These are phyloP conservation scores for Amanita molliuscula DNA, from an alignment of 768 basidiomycete genomes.

Conservation along the genomic window DNA sequence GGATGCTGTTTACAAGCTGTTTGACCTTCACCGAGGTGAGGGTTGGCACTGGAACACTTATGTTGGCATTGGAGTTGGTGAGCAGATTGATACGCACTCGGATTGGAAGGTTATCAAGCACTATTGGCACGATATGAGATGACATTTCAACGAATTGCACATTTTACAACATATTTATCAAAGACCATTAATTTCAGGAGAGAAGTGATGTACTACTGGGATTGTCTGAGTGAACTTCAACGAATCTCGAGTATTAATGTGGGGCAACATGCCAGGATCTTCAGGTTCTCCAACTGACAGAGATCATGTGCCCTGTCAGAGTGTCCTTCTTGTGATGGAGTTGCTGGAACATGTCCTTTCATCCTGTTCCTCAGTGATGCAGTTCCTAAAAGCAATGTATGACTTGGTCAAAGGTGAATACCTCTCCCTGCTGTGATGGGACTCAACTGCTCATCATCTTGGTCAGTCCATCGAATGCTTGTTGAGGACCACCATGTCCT, in stretches of 20 bases:
- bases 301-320: background rate
- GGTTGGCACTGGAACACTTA: no score
- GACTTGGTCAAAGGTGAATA: background rate
- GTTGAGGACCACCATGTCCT: slow-evolving; percentile 1
- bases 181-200: background rate
- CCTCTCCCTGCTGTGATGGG: background rate
- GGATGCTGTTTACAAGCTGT: background rate
- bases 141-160: background rate
- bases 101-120: background rate
- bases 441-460: background rate
- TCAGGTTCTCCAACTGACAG: background rate
- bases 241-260: background rate
- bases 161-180: background rate
- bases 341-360: no score
- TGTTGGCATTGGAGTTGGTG: no score
- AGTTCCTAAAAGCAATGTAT: slow-evolving; percentile 2
- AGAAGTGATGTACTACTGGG: background rate
- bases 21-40: slow-evolving; percentile 2
- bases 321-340: no score
- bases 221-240: background rate
- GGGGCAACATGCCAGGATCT: background rate
- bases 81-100: background rate
- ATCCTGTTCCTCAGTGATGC: no score
- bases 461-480: slow-evolving; percentile 3
- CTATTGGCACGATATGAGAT: background rate